Percentiles rank a stretch among this genome's conserved stretches.
These are phyloP conservation scores for Fraxinus quadrangulata DNA, from an alignment of 257 asterid genomes.

Conservation along the genomic window DNA sequence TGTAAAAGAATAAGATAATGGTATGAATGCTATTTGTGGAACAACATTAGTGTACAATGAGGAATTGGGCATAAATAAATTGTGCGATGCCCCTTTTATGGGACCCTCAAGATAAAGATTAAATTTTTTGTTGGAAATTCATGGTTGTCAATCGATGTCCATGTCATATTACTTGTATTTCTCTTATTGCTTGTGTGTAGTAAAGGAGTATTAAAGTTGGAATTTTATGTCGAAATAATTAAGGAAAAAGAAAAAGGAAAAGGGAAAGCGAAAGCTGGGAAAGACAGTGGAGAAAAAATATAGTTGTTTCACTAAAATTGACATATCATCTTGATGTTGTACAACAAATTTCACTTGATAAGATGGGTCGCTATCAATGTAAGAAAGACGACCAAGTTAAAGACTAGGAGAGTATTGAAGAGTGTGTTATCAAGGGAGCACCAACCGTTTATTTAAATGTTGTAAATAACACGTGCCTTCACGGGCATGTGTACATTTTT, in stretches of 20 bases:
- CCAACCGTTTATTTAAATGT: too few species aligned
- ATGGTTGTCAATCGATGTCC: constrained; percentile 16
- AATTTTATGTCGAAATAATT: too few species aligned
- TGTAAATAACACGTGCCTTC: too few species aligned
- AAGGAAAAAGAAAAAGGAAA: too few species aligned
- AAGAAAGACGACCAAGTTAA: too few species aligned
- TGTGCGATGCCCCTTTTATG: constrained; percentile 47
- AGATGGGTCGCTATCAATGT: not conserved
- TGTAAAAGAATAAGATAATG: constrained; percentile 31
- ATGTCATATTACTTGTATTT: not conserved
- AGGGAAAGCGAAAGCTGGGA: not conserved
- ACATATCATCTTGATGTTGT: not conserved
- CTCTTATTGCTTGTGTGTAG: constrained; percentile 1
- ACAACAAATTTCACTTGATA: not conserved
- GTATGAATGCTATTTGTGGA: constrained; percentile 46
- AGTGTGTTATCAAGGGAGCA: too few species aligned
- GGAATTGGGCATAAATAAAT: constrained; percentile 42
- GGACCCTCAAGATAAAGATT: constrained; percentile 35
- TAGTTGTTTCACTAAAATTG: not conserved
- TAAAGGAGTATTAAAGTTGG: not conserved
- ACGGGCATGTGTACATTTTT: too few species aligned
- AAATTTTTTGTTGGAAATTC: constrained; percentile 12
- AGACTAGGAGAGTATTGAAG: too few species aligned
- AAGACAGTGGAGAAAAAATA: not conserved
- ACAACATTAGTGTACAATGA: constrained; percentile 47